A percentile compares a stretch with the other conserved stretches of the same genome.
Evolutionary conservation across 257 asterid genomes (phyloP).

Genomic region (Knoxia roxburghii): DNA sequence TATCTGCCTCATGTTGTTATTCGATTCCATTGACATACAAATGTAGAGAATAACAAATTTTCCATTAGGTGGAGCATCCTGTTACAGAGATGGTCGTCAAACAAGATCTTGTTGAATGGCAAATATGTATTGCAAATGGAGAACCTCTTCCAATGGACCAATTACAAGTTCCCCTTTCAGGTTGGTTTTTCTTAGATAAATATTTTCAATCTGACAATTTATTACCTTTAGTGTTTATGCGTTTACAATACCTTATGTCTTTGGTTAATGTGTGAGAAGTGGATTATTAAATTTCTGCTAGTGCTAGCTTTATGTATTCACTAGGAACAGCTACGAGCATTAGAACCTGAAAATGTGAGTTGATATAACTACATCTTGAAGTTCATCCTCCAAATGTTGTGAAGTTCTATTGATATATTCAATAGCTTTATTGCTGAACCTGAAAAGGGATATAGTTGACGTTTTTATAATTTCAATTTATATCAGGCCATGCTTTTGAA

Average conservation of each 20-base stretch:
- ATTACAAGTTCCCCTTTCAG: slow-evolving; percentile 80
- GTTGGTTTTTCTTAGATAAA: slow-evolving; percentile 26
- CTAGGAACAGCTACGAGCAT: not conserved
- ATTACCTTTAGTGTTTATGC: not conserved
- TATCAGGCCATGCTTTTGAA: slow-evolving; percentile 96
- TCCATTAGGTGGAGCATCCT: slow-evolving; percentile 88
- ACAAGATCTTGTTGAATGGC: slow-evolving; percentile 99
- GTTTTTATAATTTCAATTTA: not conserved
- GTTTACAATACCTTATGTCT: not conserved
- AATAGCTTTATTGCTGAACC: not conserved
- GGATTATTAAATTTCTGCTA: not conserved
- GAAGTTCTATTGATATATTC: not conserved
- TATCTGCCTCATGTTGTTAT: slow-evolving; percentile 13
- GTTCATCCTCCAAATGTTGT: not conserved
- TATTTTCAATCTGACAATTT: not conserved
- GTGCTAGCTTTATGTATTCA: not conserved
- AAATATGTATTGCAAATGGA: slow-evolving; percentile 90
- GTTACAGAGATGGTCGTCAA: slow-evolving; percentile 99
- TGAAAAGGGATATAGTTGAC: not conserved
- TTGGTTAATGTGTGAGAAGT: not conserved
- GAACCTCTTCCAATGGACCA: slow-evolving; percentile 89
- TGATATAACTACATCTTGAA: not conserved
- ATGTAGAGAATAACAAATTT: slow-evolving; percentile 16
- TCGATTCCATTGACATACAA: slow-evolving; percentile 14
- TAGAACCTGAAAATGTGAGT: not conserved